Conservation (phyloP, 2,329 filamentous ascomycete species). For the Fusarium virguliforme region DNA sequence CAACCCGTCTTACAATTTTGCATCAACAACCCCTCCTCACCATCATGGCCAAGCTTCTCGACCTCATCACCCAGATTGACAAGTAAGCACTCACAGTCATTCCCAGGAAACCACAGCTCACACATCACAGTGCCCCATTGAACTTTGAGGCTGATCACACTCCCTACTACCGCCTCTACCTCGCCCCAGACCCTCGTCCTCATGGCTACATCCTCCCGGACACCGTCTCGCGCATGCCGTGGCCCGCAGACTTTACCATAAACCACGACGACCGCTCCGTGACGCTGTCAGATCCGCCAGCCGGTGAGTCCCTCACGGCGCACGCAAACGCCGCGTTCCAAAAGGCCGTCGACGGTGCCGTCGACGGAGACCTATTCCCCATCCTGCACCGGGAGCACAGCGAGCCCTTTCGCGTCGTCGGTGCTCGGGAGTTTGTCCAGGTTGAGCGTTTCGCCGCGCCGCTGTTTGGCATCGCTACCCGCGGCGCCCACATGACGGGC, state of each 20-base stretch:
- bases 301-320: conserved; percentile 44
- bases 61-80: conserved; percentile 61
- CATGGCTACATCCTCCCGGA: conserved; percentile 67
- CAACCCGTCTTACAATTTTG: not conserved
- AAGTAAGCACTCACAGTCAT: conserved; percentile 55
- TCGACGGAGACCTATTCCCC: conserved; percentile 58
- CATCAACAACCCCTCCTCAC: conserved; percentile 7
- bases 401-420: conserved; percentile 61
- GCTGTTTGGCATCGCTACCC: conserved; percentile 78
- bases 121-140: conserved; percentile 62
- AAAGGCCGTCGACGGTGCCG: conserved; percentile 58
- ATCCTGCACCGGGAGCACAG: conserved; percentile 59
- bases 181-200: conserved; percentile 62
- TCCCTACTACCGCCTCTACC: conserved; percentile 63
- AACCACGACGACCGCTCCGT: conserved; percentile 54
- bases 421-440: conserved; percentile 56
- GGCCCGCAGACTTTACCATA: conserved; percentile 60
- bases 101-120: not conserved
- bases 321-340: conserved; percentile 61
- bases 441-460: conserved; percentile 75
- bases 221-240: conserved; percentile 65
- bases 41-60: conserved; percentile 51
- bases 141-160: conserved; percentile 57
- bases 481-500: conserved; percentile 77
- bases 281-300: conserved; percentile 51